Evolutionary conservation across 2,329 filamentous ascomycete species (phyloP).

Genomic region (Phialophora chinensis): DNA sequence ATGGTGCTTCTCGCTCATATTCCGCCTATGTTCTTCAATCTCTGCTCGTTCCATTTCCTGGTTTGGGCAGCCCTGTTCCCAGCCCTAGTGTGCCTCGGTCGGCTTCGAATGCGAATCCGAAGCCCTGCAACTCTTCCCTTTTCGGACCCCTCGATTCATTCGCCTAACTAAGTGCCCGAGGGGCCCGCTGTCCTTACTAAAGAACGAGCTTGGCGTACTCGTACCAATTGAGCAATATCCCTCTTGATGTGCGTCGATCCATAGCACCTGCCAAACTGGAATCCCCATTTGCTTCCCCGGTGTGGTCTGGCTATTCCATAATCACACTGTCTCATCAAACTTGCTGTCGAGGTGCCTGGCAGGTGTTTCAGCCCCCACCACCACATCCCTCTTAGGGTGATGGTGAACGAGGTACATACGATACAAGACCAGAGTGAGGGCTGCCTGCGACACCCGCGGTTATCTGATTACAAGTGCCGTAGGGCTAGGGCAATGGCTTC

Average conservation of each 20-base stretch:
- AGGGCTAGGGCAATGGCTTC: not conserved
- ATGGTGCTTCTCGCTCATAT: constrained; percentile 13
- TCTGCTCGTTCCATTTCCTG: constrained; percentile 10
- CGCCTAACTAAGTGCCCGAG: constrained; percentile 20
- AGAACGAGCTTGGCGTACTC: constrained; percentile 32
- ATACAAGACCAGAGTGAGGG: not conserved
- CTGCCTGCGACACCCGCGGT: not conserved
- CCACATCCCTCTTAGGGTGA: not conserved
- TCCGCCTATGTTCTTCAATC: constrained; percentile 5
- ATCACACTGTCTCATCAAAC: not conserved
- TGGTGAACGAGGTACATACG: not conserved
- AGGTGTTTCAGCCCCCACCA: constrained; percentile 4
- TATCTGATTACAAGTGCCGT: not conserved
- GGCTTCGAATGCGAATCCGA: constrained; percentile 12
- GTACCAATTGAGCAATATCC: constrained; percentile 17
- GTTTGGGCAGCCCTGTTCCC: constrained; percentile 1
- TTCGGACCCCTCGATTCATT: constrained; percentile 10
- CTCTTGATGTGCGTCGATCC: constrained; percentile 7
- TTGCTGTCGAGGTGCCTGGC: constrained; percentile 1
- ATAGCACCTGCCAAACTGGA: constrained; percentile 2
- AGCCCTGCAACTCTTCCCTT: constrained; percentile 14
- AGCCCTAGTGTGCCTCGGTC: constrained; percentile 5
- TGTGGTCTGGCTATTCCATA: constrained; percentile 6
- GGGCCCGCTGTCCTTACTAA: constrained; percentile 22
- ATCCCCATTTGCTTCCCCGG: not conserved